These are phyloP conservation scores for Astraeus odoratus DNA, from an alignment of 768 basidiomycete genomes.

Conservation along the genomic window DNA sequence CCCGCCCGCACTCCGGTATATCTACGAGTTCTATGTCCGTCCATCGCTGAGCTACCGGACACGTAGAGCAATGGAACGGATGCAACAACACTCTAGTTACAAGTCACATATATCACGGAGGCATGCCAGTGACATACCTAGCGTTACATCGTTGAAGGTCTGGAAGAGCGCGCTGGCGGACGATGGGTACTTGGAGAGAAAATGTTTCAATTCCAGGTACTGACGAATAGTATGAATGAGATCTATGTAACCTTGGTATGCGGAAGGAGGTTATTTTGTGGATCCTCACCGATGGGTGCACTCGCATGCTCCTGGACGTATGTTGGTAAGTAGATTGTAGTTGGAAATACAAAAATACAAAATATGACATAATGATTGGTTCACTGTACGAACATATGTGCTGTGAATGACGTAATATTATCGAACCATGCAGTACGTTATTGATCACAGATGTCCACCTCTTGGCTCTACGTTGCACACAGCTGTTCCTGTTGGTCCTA, in stretches of 20 bases:
- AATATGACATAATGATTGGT: too few relatives aligned
- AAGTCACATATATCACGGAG: neutral
- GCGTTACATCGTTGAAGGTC: conserved; percentile 66
- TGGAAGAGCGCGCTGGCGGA: conserved; percentile 58
- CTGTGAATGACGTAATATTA: too few relatives aligned
- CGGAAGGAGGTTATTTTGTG: too few relatives aligned
- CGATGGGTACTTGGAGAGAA: conserved; percentile 52
- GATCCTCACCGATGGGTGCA: conserved; percentile 19
- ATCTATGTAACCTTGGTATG: neutral
- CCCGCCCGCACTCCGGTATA: conserved; percentile 45
- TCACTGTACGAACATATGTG: too few relatives aligned
- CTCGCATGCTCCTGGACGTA: conserved; percentile 11
- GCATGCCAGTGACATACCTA: conserved; percentile 44
- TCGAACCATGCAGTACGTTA: too few relatives aligned
- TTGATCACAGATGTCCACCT: too few relatives aligned
- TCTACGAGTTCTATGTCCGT: conserved; percentile 56
- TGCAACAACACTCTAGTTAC: too few relatives aligned
- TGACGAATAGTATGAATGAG: neutral
- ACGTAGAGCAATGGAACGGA: neutral
- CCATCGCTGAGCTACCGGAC: conserved; percentile 68
- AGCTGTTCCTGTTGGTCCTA: too few relatives aligned
- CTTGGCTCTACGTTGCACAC: too few relatives aligned
- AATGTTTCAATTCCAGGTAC: conserved; percentile 2
- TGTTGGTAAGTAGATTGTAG: neutral
- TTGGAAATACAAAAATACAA: too few relatives aligned